phyloP scores from a whole-genome alignment of 352 stramenopile species.

The Achlya hypogyna region DNA sequence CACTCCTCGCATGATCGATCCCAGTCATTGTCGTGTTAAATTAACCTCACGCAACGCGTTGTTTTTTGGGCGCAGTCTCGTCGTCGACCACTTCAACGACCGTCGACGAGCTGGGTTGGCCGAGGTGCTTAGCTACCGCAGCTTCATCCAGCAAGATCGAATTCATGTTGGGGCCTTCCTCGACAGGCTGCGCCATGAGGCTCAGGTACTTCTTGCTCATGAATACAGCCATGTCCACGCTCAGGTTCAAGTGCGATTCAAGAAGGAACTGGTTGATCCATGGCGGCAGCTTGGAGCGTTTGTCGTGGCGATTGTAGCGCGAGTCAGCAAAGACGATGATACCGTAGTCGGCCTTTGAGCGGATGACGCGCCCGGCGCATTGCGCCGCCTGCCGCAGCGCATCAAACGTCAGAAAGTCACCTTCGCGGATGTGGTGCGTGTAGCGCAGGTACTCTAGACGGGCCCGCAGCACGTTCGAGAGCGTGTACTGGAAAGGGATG shows the following conservation, averaged over 20 bases:
- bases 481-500: slow-evolving; percentile 98
- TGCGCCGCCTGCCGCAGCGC: slow-evolving; percentile 95
- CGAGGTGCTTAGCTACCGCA: slow-evolving; percentile 75
- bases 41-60: neutral
- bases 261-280: slow-evolving; percentile 98
- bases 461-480: slow-evolving; percentile 88
- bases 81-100: neutral
- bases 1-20: too few species aligned
- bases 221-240: slow-evolving; percentile 92
- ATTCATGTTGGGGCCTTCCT: slow-evolving; percentile 86
- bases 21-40: neutral
- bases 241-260: slow-evolving; percentile 94
- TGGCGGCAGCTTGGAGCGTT: slow-evolving; percentile 95
- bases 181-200: slow-evolving; percentile 95
- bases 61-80: neutral
- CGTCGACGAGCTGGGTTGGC: slow-evolving; percentile 10
- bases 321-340: slow-evolving; percentile 98
- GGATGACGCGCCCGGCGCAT: slow-evolving; percentile 96
- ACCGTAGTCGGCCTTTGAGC: slow-evolving; percentile 98
- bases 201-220: slow-evolving; percentile 94
- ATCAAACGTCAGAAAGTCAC: slow-evolving; percentile 98
- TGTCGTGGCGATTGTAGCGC: slow-evolving; percentile 97
- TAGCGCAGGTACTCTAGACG: slow-evolving; percentile 96
- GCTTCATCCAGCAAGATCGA: slow-evolving; percentile 90
- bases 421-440: slow-evolving; percentile 87